Conservation (phyloP, 164 flowering plant genomes). For the Annona squamosa region DNA sequence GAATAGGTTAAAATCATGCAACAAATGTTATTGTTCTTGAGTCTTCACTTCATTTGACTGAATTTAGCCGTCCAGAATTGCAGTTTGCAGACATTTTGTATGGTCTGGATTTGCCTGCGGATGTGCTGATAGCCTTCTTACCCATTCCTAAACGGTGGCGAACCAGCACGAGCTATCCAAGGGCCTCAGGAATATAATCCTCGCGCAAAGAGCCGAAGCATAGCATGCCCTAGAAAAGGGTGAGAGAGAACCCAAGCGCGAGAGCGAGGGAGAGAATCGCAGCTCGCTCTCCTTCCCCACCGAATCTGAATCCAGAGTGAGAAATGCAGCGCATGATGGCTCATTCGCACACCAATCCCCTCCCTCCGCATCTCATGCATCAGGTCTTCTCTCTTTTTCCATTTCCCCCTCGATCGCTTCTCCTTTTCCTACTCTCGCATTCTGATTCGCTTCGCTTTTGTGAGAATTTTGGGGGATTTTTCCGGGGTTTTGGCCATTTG, state of each 20-base stretch:
- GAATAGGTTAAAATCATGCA: too few relatives aligned
- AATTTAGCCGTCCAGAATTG: too few relatives aligned
- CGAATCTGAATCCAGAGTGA: background rate
- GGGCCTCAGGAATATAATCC: background rate
- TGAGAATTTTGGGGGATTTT: background rate
- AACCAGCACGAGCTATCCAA: background rate
- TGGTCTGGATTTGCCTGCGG: too few relatives aligned
- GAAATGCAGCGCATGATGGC: background rate
- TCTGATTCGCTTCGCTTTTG: background rate
- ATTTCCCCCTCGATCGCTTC: background rate
- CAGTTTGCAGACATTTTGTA: too few relatives aligned
- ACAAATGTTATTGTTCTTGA: too few relatives aligned
- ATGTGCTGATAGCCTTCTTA: too few relatives aligned
- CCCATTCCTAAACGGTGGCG: background rate
- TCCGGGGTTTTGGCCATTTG: background rate
- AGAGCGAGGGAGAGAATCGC: background rate
- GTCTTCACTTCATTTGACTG: too few relatives aligned
- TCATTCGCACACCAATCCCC: background rate
- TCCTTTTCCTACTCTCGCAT: background rate
- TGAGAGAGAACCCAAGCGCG: background rate
- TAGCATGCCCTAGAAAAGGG: background rate
- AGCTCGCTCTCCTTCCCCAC: background rate
- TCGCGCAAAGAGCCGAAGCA: background rate
- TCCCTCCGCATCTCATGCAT: background rate
- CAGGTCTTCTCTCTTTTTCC: background rate